phyloP scores from a whole-genome alignment of 2,329 filamentous ascomycete species.

The Colletotrichum aenigma region DNA sequence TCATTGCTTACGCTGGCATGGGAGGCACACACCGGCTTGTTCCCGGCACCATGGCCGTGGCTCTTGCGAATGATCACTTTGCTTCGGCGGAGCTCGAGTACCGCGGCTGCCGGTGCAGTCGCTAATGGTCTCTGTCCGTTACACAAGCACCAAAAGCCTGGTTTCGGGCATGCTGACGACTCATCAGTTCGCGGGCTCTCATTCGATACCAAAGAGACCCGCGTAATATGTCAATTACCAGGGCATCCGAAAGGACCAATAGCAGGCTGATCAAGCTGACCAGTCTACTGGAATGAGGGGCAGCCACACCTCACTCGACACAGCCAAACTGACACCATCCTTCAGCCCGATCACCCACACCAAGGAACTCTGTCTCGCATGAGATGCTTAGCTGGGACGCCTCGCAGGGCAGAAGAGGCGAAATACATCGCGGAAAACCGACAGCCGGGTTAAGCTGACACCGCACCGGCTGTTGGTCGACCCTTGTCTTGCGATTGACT shows the following conservation, averaged over 20 bases:
- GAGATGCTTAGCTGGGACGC: not conserved
- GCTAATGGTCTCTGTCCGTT: not conserved
- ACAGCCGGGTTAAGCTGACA: constrained; percentile 1
- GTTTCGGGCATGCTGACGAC: not conserved
- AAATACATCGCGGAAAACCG: not conserved
- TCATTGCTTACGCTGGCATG: constrained; percentile 10
- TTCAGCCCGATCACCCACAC: not conserved
- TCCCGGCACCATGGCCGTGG: not conserved
- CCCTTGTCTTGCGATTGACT: not conserved
- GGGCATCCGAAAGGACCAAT: not conserved
- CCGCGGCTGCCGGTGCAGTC: not conserved
- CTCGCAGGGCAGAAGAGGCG: not conserved
- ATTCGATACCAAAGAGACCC: not conserved
- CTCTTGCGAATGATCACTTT: not conserved
- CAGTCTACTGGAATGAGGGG: constrained; percentile 1
- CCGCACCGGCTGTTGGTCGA: constrained; percentile 2
- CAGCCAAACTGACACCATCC: not conserved
- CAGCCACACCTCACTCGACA: not conserved
- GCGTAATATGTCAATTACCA: not conserved
- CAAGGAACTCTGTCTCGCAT: not conserved
- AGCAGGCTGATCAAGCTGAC: not conserved
- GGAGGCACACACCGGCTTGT: not conserved
- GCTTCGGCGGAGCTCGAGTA: not conserved
- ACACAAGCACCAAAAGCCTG: not conserved
- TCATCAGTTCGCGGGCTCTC: not conserved